These are phyloP conservation scores for Dictyostelium discoideum DNA, from an alignment of 78 protist genomes.

Conservation along the genomic window DNA sequence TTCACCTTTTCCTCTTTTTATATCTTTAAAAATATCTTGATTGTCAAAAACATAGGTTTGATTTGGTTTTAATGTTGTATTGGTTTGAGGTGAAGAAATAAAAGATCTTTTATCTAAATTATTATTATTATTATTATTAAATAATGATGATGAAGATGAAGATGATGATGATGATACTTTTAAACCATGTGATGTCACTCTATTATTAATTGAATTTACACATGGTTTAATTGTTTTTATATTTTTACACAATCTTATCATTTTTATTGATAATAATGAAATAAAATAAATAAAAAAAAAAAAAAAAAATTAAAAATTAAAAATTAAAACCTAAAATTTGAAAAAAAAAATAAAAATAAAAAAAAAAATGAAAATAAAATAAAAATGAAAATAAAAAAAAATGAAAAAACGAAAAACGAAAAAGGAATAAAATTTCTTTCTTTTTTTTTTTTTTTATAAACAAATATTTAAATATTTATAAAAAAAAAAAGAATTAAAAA, in stretches of 20 bases:
- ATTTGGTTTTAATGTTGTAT: not conserved
- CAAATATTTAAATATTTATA: no score
- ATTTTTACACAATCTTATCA: not conserved
- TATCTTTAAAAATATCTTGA: not conserved
- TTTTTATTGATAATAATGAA: not conserved
- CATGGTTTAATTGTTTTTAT: not conserved
- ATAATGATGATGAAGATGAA: not conserved
- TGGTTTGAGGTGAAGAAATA: not conserved
- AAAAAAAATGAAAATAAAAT: no score
- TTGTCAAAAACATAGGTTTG: slow-evolving; percentile 8
- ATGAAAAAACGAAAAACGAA: no score
- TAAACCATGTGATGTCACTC: not conserved
- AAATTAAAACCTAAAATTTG: no score
- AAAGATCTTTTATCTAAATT: not conserved
- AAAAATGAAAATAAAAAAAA: no score
- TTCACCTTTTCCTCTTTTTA: slow-evolving; percentile 5
- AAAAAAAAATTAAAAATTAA: not conserved
- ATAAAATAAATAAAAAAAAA: no score
- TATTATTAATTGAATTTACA: not conserved
- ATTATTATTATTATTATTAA: not conserved
- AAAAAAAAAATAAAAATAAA: no score
- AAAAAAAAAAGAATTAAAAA: no score
- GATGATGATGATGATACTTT: not conserved
- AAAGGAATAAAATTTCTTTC: no score
- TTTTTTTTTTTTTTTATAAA: no score